phyloP scores from a whole-genome alignment of 2,329 filamentous ascomycete species.

The Colletotrichum simmondsii region DNA sequence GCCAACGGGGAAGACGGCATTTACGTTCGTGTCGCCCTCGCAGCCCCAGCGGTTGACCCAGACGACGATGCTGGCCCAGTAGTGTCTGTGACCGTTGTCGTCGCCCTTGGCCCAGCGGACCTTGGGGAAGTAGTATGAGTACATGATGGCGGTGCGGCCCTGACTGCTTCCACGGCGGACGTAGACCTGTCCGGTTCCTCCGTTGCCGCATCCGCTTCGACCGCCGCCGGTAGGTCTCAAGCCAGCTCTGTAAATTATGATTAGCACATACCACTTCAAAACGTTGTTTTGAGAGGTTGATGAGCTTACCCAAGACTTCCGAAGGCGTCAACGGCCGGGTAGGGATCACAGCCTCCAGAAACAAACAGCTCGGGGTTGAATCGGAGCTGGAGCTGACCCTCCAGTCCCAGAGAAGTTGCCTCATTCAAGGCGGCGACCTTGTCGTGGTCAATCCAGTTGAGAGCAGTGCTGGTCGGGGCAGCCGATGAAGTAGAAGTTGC shows the following conservation, averaged over 20 bases:
- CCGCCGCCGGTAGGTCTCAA: neutral
- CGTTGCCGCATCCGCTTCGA: slow-evolving; percentile 2
- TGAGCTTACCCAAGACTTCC: neutral
- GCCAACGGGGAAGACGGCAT: neutral
- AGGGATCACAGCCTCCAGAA: neutral
- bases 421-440: neutral
- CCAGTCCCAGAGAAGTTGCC: neutral
- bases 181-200: slow-evolving; percentile 3
- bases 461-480: neutral
- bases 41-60: neutral
- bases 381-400: neutral
- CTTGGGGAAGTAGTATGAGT: slow-evolving; percentile 12
- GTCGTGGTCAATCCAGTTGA: neutral
- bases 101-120: neutral
- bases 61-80: neutral
- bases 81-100: neutral
- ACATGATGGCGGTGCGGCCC: neutral
- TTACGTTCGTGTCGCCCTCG: neutral
- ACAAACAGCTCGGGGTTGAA: neutral
- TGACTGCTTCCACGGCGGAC: slow-evolving; percentile 1
- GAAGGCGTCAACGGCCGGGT: neutral
- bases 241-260: neutral
- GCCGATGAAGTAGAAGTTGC: neutral
- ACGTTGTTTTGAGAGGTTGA: neutral
- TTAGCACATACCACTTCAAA: neutral